Evolutionary conservation across 73 alveolate species (phyloP).

Genomic region (Stentor coeruleus): DNA sequence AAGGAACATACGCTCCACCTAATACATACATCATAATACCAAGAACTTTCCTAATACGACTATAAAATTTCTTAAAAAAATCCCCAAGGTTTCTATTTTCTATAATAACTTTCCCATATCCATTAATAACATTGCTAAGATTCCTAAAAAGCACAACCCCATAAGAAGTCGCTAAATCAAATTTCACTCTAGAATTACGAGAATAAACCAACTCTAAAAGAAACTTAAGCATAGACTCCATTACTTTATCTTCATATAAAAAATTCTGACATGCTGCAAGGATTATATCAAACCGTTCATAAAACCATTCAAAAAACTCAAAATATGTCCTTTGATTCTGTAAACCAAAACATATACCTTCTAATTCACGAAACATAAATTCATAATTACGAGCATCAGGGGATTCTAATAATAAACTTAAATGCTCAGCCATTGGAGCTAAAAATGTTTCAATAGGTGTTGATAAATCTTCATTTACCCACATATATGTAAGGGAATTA

Average conservation of each 20-base stretch:
- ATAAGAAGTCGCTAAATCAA: conserved; percentile 12
- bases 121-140: not conserved
- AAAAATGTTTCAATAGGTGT: not conserved
- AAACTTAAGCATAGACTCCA: not conserved
- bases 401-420: not conserved
- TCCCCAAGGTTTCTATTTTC: not conserved
- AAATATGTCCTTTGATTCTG: not conserved
- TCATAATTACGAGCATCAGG: not conserved
- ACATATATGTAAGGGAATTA: not conserved
- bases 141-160: conserved; percentile 7
- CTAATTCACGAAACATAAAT: not conserved
- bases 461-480: conserved; percentile 18
- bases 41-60: not conserved
- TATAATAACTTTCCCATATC: not conserved
- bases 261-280: not conserved
- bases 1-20: conserved; percentile 18
- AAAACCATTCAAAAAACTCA: conserved; percentile 21
- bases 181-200: not conserved
- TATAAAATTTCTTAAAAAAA: not conserved
- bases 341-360: not conserved
- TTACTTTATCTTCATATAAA: not conserved
- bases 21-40: not conserved
- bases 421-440: not conserved
- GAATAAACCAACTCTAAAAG: not conserved
- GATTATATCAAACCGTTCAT: not conserved